These are phyloP conservation scores for Neoascochyta sp. DNA, from an alignment of 2,329 filamentous ascomycete genomes.

Conservation along the genomic window DNA sequence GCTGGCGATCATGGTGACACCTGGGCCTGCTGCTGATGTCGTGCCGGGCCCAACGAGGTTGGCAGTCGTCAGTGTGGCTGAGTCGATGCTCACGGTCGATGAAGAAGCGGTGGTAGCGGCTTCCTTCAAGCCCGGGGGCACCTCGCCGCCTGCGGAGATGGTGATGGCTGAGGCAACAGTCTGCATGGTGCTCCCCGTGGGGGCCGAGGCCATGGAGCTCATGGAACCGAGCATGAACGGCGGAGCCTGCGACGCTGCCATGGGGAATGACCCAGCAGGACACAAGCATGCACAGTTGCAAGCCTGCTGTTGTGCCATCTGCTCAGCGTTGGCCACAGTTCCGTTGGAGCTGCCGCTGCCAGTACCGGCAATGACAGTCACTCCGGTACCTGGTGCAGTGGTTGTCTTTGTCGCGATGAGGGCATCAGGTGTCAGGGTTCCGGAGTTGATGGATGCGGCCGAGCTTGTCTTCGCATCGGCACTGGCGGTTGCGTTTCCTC, in stretches of 20 bases:
- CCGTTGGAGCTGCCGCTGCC: too few species aligned
- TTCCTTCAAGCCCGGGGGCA: conserved; percentile 10
- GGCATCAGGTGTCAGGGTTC: conserved; percentile 11
- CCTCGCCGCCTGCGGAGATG: conserved; percentile 16
- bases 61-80: conserved; percentile 19
- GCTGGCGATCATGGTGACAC: conserved; percentile 16
- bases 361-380: conserved; percentile 23
- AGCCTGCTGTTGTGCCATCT: conserved; percentile 13
- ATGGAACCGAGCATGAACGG: conserved; percentile 27
- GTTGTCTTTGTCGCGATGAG: conserved; percentile 14
- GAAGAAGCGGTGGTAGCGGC: conserved; percentile 9
- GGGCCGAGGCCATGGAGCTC: conserved; percentile 5
- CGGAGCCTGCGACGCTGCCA: conserved; percentile 23
- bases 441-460: conserved; percentile 8
- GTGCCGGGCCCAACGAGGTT: conserved; percentile 14
- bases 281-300: conserved; percentile 33
- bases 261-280: conserved; percentile 29
- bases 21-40: conserved; percentile 15
- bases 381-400: conserved; percentile 7
- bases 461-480: conserved; percentile 7
- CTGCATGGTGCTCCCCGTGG: conserved; percentile 18
- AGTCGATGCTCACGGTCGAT: conserved; percentile 15
- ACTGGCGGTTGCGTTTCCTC: conserved; percentile 7
- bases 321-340: conserved; percentile 3
- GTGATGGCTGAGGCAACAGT: conserved; percentile 23